A percentile compares a stretch with the other conserved stretches of the same genome.
Conservation (phyloP, 768 basidiomycete species). For the Russula sp. region DNA sequence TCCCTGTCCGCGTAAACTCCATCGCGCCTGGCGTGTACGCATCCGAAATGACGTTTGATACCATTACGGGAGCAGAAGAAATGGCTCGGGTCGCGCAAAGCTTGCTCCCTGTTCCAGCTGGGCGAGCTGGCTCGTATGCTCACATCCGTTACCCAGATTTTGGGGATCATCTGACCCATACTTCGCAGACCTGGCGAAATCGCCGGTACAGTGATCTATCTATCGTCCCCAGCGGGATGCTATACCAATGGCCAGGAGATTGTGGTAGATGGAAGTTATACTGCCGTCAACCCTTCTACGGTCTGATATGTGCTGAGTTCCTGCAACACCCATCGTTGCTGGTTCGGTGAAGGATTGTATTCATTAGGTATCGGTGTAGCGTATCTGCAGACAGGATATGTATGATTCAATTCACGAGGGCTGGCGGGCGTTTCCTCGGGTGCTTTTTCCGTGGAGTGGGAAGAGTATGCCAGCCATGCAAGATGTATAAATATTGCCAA, state of each 20-base stretch:
- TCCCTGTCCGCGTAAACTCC: slow-evolving; percentile 64
- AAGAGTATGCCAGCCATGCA: background rate
- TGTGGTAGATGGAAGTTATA: slow-evolving; percentile 67
- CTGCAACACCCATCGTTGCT: background rate
- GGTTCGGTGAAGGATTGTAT: background rate
- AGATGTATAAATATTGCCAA: background rate
- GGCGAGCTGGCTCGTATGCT: slow-evolving; percentile 63
- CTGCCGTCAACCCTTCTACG: slow-evolving; percentile 63
- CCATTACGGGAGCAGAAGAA: slow-evolving; percentile 41
- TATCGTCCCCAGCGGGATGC: slow-evolving; percentile 64
- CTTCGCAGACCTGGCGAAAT: slow-evolving; percentile 58
- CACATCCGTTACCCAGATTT: background rate
- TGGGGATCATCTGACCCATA: background rate
- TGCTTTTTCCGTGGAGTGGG: background rate
- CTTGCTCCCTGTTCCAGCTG: slow-evolving; percentile 54
- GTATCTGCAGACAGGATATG: background rate
- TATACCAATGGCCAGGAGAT: slow-evolving; percentile 79
- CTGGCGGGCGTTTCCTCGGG: background rate
- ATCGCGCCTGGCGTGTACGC: slow-evolving; percentile 72
- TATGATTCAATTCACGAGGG: background rate
- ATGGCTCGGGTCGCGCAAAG: slow-evolving; percentile 54
- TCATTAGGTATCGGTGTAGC: background rate
- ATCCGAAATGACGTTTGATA: slow-evolving; percentile 66
- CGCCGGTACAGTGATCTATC: slow-evolving; percentile 71
- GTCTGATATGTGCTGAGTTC: slow-evolving; percentile 26